Base-by-base conservation (phyloP, 2,329 filamentous ascomycete genomes). In the Neocatenulostroma microsporum region DNA sequence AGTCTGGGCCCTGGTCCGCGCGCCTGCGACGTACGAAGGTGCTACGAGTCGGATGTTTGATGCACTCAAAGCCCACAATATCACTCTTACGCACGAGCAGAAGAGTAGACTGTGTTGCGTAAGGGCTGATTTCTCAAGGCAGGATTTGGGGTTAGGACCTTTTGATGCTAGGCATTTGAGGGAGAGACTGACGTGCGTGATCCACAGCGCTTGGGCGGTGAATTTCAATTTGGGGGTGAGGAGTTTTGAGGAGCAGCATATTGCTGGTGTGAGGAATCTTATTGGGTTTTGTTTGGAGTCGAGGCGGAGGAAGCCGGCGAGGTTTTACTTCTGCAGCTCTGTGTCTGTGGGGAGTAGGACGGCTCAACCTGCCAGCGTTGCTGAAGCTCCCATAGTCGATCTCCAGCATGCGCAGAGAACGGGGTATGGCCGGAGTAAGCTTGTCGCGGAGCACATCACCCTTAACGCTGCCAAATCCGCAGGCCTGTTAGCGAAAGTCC, bases 1-100 rank as follows among this genome's bases (percentile, higher is more conserved):
- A 5, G 58, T 78, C 2, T 75, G 72, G 60, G 70, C 68, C 37
- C 62, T 76, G 2, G 67, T 75, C 4, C 64, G 74, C 21, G 70
- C 70, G 2, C 48, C 58, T 0, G 57, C 56, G 9, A n/a, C n/a
- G n/a, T n/a, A n/a, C n/a, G 23, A 24, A 24, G 23, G 23, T n/a
- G 51, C 61, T 2, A 47, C 49, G 3, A 49, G 60, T 7, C 57
- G 66, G 12, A 49, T 66, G 8, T 44, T 57, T 4, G 49, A 51
- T 41, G 62, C 57, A 17, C 54, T 64, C 6, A 47, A 42, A 0
- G 40, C 54, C 9, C 58, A 67, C 14, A 56, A 54, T 14, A 53
- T 70, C n/a, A 49, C 53, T 1, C 44, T 56, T 13, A 40, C 48
- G 24, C 51, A 61, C 13, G 36, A 46, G 5, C 41, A 60, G 1